Evolutionary conservation across 352 stramenopile genomes (phyloP).

Genomic region (Globisporangium megalacanthum): DNA sequence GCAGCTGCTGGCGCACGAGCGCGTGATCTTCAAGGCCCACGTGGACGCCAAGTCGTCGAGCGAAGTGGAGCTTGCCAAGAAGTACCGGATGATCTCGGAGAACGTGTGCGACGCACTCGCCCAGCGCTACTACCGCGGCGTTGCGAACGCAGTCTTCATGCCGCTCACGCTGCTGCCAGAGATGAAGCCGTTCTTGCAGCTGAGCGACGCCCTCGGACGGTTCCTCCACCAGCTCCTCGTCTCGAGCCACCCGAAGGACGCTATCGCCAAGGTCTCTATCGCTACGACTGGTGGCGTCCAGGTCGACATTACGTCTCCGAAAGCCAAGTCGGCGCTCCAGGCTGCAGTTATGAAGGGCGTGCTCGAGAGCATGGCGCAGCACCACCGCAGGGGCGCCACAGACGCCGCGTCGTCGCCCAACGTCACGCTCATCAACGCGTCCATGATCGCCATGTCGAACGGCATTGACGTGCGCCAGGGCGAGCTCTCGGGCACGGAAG

Average conservation of each 20-base stretch:
- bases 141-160: constrained; percentile 85
- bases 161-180: constrained; percentile 66
- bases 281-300: constrained; percentile 57
- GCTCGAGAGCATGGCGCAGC: constrained; percentile 47
- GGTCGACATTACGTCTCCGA: constrained; percentile 72
- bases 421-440: constrained; percentile 62
- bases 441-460: constrained; percentile 61
- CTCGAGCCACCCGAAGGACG: constrained; percentile 57
- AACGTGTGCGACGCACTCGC: constrained; percentile 73
- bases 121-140: constrained; percentile 64
- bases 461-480: constrained; percentile 76
- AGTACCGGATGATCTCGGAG: constrained; percentile 73
- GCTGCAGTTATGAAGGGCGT: constrained; percentile 72
- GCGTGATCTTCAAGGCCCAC: constrained; percentile 86
- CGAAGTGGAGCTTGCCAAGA: constrained; percentile 62
- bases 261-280: constrained; percentile 59
- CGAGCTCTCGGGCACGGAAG: constrained; percentile 38
- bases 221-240: constrained; percentile 64
- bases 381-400: constrained; percentile 7
- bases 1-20: constrained; percentile 79
- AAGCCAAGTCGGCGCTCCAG: constrained; percentile 67
- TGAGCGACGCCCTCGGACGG: constrained; percentile 66
- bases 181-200: constrained; percentile 75
- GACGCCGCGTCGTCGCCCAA: constrained; percentile 5
- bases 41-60: constrained; percentile 86